Evolutionary conservation across 371 early-diverging fungal species (phyloP).

Genomic region (Capillidium heterosporum): DNA sequence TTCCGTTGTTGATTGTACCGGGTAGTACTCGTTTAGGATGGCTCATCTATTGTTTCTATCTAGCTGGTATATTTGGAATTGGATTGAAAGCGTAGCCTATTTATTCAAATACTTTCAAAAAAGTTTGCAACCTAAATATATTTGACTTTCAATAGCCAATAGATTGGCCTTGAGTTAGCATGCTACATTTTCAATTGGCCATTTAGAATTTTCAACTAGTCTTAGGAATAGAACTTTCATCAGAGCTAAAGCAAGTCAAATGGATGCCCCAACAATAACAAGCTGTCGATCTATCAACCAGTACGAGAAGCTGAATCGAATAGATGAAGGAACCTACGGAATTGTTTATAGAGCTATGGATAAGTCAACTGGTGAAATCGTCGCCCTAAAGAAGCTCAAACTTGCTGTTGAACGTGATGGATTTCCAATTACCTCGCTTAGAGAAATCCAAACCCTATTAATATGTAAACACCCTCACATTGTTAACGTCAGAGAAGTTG

Average conservation of each 20-base stretch:
- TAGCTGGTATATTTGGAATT: too few relatives aligned
- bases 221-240: too few relatives aligned
- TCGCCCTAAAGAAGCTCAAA: slow-evolving; percentile 96
- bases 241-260: too few relatives aligned
- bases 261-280: slow-evolving; percentile 16
- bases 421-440: slow-evolving; percentile 80
- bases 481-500: slow-evolving; percentile 86
- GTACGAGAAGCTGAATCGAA: slow-evolving; percentile 84
- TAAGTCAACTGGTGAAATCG: slow-evolving; percentile 74
- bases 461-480: slow-evolving; percentile 83
- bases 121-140: too few relatives aligned
- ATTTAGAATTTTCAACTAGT: too few relatives aligned
- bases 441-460: slow-evolving; percentile 82
- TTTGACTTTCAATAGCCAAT: too few relatives aligned
- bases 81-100: too few relatives aligned
- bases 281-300: slow-evolving; percentile 61
- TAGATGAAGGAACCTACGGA: slow-evolving; percentile 98
- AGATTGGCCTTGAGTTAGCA: too few relatives aligned
- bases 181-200: too few relatives aligned
- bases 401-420: slow-evolving; percentile 89
- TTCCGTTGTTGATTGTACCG: too few relatives aligned
- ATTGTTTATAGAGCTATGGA: slow-evolving; percentile 95
- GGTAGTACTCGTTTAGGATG: background rate
- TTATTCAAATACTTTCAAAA: too few relatives aligned
- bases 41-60: too few relatives aligned